A percentile compares a stretch with the other conserved stretches of the same genome.
Evolutionary conservation across 768 basidiomycete species (phyloP).

Genomic region (Tulasnella sp.): DNA sequence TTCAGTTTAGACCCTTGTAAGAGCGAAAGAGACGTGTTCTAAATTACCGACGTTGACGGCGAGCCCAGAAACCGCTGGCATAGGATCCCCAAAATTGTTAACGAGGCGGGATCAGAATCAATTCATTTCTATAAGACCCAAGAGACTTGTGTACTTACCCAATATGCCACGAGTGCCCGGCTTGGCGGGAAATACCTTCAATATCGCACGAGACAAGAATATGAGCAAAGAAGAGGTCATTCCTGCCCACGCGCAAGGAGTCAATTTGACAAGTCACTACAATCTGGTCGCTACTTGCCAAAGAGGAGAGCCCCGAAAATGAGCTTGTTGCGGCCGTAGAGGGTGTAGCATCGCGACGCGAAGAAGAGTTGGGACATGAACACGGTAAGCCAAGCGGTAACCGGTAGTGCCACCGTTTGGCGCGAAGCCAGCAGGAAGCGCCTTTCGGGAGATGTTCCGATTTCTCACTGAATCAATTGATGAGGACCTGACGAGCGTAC

Average conservation of each 20-base stretch:
- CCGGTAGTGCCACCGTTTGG: background rate
- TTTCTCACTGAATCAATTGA: no score
- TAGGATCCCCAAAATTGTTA: background rate
- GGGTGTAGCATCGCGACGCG: background rate
- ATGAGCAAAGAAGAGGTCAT: background rate
- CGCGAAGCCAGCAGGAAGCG: background rate
- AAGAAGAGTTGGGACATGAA: background rate
- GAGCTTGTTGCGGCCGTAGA: background rate
- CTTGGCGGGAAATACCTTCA: background rate
- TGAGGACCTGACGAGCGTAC: background rate
- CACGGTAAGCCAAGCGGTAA: background rate
- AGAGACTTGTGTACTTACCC: background rate
- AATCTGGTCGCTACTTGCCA: background rate
- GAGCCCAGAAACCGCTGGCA: background rate
- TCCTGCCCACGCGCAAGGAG: background rate
- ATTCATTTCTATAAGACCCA: background rate
- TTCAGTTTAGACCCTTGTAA: background rate
- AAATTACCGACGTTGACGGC: background rate
- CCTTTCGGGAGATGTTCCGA: background rate
- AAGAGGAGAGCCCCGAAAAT: background rate
- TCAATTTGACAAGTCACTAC: background rate
- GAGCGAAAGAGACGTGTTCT: background rate
- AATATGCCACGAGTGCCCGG: background rate
- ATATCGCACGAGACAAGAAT: background rate
- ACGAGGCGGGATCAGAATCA: background rate